These are phyloP conservation scores for Pichia nanzhaoensis DNA, from an alignment of 805 yeast species.

Conservation along the genomic window DNA sequence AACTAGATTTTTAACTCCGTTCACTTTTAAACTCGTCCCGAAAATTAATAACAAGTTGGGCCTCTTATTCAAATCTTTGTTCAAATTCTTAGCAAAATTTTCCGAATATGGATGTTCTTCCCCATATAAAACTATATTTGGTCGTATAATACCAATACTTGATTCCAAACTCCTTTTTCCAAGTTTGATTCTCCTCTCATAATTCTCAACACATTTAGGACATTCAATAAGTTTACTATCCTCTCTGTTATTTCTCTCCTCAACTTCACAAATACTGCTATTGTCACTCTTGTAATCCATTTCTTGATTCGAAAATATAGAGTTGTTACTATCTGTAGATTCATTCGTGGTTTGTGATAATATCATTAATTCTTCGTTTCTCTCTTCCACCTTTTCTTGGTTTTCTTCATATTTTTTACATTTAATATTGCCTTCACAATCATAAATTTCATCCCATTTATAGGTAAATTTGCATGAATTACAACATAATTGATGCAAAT, in stretches of 20 bases:
- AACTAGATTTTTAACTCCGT: slow-evolving; percentile 80
- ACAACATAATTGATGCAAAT: slow-evolving; percentile 69
- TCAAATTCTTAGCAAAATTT: slow-evolving; percentile 62
- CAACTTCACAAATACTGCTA: slow-evolving; percentile 1
- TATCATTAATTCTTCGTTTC: slow-evolving; percentile 4
- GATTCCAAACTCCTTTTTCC: slow-evolving; percentile 78
- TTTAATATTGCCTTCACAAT: slow-evolving; percentile 31
- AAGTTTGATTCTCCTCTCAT: slow-evolving; percentile 45
- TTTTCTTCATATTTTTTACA: not conserved
- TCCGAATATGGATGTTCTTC: slow-evolving; percentile 90
- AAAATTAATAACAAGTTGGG: slow-evolving; percentile 82
- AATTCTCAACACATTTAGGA: slow-evolving; percentile 53
- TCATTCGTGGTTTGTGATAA: slow-evolving; percentile 2
- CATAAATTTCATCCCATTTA: slow-evolving; percentile 46
- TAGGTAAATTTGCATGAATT: slow-evolving; percentile 55
- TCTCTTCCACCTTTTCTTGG: not conserved
- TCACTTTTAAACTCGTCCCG: slow-evolving; percentile 90
- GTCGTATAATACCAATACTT: slow-evolving; percentile 69
- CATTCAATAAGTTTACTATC: slow-evolving; percentile 58
- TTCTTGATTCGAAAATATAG: slow-evolving; percentile 13
- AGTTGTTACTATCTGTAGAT: not conserved
- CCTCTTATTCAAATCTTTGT: slow-evolving; percentile 52
- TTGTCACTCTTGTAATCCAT: slow-evolving; percentile 27
- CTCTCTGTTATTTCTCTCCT: not conserved
- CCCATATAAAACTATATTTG: slow-evolving; percentile 87